Percentiles rank a stretch among this genome's conserved stretches.
These are phyloP conservation scores for Boletus sp. DNA, from an alignment of 768 basidiomycete species.

Conservation along the genomic window DNA sequence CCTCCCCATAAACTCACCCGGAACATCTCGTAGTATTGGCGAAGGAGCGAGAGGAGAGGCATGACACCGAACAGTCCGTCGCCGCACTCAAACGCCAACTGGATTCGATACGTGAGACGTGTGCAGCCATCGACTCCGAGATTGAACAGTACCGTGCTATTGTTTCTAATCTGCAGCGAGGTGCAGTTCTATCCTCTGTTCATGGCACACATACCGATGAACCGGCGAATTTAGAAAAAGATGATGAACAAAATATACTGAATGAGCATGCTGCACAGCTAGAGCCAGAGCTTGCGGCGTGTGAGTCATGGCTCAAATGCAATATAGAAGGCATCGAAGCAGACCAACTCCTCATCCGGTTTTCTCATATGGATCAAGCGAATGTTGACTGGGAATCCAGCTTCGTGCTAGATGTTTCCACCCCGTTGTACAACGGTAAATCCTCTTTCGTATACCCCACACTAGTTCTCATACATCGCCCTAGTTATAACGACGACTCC, in stretches of 20 bases:
- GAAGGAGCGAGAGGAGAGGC: conserved; percentile 67
- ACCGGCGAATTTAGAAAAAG: conserved; percentile 49
- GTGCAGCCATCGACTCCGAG: conserved; percentile 56
- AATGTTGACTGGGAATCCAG: conserved; percentile 63
- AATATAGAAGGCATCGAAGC: conserved; percentile 75
- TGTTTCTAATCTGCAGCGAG: conserved; percentile 61
- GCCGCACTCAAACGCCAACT: conserved; percentile 65
- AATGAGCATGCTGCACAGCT: conserved; percentile 49
- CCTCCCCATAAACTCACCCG: not conserved
- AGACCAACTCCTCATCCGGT: conserved; percentile 71
- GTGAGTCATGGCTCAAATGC: conserved; percentile 58
- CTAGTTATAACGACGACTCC: conserved; percentile 82
- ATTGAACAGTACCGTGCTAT: conserved; percentile 68
- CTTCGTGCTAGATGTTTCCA: conserved; percentile 72
- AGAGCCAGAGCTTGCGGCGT: conserved; percentile 52
- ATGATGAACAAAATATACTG: conserved; percentile 58
- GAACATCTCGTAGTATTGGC: conserved; percentile 47
- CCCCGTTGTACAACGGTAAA: conserved; percentile 62
- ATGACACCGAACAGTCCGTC: conserved; percentile 62
- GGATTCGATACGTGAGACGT: conserved; percentile 56
- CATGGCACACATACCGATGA: not conserved
- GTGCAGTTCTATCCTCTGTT: conserved; percentile 35
- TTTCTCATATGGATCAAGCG: conserved; percentile 57
- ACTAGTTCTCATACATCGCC: not conserved
- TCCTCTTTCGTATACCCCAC: not conserved